Base-by-base conservation (phyloP, 345 rosid genomes). In the Eucalyptus rudis region DNA sequence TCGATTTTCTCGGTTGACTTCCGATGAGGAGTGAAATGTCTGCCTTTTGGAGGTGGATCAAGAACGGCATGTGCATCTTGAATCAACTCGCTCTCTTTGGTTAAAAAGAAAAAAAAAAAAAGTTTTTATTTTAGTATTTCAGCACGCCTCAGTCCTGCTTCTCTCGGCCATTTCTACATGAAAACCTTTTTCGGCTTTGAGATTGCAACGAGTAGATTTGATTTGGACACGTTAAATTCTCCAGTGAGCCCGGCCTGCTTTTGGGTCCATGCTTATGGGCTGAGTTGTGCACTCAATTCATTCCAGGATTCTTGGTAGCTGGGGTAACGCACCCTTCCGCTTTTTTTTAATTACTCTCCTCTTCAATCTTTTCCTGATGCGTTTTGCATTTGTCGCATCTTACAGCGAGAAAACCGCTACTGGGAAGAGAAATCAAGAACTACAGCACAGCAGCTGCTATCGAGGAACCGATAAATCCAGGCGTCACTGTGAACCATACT, bases 381-480 rank as follows among this genome's bases (percentile, higher is more conserved):
- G 24, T 71, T 36, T 36, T 20, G 8, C 14, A 36, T 33, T 71
- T 71, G 81, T 71, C 27, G 25, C 27, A 71, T 71, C 45, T 71
- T 71, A 71, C 92, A 97, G 99, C 94, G 44, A 92, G 90, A 90
- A 93, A 52, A 86, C 68, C 87, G 62, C 62, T 86, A 31, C 52
- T 92, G 84, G 90, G 89, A 90, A 90, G 94, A 85, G 94, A 91
- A 90, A 89, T 87, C 85, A 90, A 88, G 22, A 92, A 92, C 83
- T 95, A 93, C 88, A 93, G 96, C 93, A 95, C 95, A 51, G 93
- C 91, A 45, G 93, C 93, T 86, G 93, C 93, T 66, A 62, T 90
- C 49, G 98, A 96, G 36, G 91, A 95, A 66, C 93, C 97, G 22
- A 90, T 95, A 25, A 90, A 90, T 79, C 98, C 99, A 79, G 93